Base-by-base conservation (phyloP, 176 grass and related monocot species). In the Aegilops longissima region DNA sequence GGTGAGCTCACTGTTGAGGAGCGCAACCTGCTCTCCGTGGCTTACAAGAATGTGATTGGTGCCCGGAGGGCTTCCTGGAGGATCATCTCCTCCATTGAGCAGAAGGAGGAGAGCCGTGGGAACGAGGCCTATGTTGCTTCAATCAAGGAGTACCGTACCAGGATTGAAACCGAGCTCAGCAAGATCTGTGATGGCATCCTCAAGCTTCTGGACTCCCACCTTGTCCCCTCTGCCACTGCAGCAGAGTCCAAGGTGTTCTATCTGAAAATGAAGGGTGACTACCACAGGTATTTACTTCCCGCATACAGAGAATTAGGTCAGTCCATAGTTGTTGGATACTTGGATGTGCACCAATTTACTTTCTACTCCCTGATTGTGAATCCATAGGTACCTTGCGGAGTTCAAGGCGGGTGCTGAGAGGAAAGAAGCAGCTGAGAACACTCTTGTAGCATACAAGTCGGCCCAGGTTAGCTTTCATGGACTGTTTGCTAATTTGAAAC, bases 101-200 rank as follows among this genome's bases (percentile, higher is more conserved):
- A 92, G 86, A 92, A 92, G 83, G 90, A 92, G 72, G 90, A 92
- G 72, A 92, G 86, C 83, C 90, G 90, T 23, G 90, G 90, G 1
- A 92, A 92, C 4, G 83, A 92, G 73, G 64, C 84, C n/a, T 87
- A 92, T 67, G 90, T 92, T 0, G 36, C 64, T 12, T 47, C 76
- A 17, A 92, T 92, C 42, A 92, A 92, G 79, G 90, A 86, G 78
- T 92, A 92, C 65, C 90, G 86, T 11, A 80, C 86, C 51, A 88
- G 74, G 90, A 87, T 91, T 40, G 90, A 91, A 66, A 79, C 78
- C 2, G 90, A 92, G 85, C 90, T 92, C 1, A 78, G 82, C 83
- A 92, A 92, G 86, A 92, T 92, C 42, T 92, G 90, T 78, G 90
- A 92, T 68, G 90, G 90, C 47, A 92, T 92, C 65, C 90, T 92